Evolutionary conservation across 2,329 filamentous ascomycete genomes (phyloP).

Genomic region (Sordariomycetes sp.): DNA sequence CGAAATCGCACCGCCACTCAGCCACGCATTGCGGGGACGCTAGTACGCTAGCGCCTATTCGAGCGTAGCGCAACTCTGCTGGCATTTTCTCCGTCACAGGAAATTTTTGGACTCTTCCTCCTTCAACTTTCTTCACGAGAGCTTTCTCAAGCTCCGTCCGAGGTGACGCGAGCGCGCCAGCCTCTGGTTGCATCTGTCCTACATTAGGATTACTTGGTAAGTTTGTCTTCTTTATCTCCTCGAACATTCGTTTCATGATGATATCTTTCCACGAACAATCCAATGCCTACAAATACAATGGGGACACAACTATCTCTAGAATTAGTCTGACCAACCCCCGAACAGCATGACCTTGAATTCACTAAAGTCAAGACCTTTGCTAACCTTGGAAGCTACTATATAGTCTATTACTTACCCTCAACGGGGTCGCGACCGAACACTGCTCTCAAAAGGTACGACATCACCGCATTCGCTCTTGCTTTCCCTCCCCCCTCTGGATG

Average conservation of each 20-base stretch:
- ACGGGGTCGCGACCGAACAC: no score
- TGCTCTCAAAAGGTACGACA: conserved; percentile 40
- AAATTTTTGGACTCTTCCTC: conserved; percentile 14
- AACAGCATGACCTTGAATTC: not conserved
- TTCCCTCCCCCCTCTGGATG: conserved; percentile 32
- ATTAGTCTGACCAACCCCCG: conserved; percentile 42
- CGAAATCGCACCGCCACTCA: conserved; percentile 1
- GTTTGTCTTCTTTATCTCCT: conserved; percentile 4
- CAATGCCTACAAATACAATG: conserved; percentile 53
- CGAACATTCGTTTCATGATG: conserved; percentile 23
- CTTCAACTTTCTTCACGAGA: conserved; percentile 7
- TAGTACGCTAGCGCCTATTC: not conserved
- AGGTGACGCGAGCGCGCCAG: conserved; percentile 1
- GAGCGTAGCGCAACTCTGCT: conserved; percentile 8
- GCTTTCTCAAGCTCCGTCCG: not conserved
- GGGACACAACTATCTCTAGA: conserved; percentile 42
- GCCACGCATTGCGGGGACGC: not conserved
- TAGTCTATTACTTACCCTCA: no score
- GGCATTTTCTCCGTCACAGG: conserved; percentile 12
- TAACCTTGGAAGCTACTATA: no score
- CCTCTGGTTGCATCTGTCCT: not conserved
- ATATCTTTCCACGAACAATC: conserved; percentile 43
- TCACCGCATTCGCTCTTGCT: conserved; percentile 6
- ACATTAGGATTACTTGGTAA: not conserved
- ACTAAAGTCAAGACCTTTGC: no score